Base-by-base conservation (phyloP, 345 rosid species). In the Citrus sp. region DNA sequence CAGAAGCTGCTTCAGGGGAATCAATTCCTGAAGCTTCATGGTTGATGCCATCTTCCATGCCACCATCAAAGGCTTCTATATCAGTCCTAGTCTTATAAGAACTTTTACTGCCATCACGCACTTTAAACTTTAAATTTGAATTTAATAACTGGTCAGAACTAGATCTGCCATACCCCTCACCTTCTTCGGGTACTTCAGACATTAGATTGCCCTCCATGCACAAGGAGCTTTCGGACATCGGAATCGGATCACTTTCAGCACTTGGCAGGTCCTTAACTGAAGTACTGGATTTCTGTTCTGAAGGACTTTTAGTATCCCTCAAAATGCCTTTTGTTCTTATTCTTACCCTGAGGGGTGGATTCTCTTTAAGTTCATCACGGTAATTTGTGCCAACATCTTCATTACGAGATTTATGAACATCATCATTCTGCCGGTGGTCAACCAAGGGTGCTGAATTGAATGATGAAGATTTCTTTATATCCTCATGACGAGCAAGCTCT, bases 331-430 rank as follows among this genome's bases (percentile, higher is more conserved):
- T 92, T n/a, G 83, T 84, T 81, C 72, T 91, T 79, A 93, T 82
- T 85, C 82, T 92, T 77, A 95, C 65, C 81, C 86, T 92, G 62
- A 71, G 85, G 59, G 87, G 88, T 78, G 87, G 74, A 49, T 81
- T 78, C 77, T 75, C 87, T 27, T 86, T 87, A 80, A 80, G 37
- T 79, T 83, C 89, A 79, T 66, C 66, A 80, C 80, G 78, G 64
- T 69, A 77, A 77, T 76, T 86, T 77, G 80, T 10, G 66, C 77
- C 81, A 80, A 35, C 32, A 56, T 63, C 55, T 75, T 14, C 77
- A 78, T 56, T 25, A 68, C 42, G 25, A 67, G 76, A 19, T 38
- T 78, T 49, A 16, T 78, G 77, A 59, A 77, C 75, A 80, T 63
- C 64, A 51, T 22, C 38, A 72, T 72, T 77, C 30, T 28, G 68